Conservation (phyloP, 2,329 filamentous ascomycete genomes). For the Clonostachys rhizophaga region DNA sequence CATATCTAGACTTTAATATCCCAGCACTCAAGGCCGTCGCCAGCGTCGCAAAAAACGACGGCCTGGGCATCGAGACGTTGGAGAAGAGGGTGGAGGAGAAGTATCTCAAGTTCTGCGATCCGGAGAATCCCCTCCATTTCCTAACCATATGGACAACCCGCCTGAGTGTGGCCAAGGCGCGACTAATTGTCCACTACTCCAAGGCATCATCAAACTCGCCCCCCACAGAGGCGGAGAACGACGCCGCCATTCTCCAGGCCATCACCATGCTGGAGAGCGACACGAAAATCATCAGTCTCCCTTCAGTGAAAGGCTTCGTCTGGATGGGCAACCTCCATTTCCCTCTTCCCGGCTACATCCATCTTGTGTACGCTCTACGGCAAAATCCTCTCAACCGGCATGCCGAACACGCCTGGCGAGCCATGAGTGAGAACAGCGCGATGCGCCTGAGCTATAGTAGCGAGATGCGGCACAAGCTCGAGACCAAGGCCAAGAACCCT, state of each 20-base stretch:
- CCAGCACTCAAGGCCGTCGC: slow-evolving; percentile 22
- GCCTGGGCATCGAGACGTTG: slow-evolving; percentile 20
- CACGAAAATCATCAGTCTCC: slow-evolving; percentile 19
- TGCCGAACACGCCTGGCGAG: slow-evolving; percentile 48
- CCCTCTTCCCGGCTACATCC: slow-evolving; percentile 32
- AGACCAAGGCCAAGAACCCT: slow-evolving; percentile 39
- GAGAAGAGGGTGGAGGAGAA: slow-evolving; percentile 35
- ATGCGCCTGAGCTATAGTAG: slow-evolving; percentile 36
- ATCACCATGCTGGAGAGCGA: slow-evolving; percentile 28
- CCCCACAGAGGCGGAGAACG: slow-evolving; percentile 15
- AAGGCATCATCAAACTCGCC: not conserved
- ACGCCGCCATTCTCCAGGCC: slow-evolving; percentile 20
- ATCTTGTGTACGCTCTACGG: slow-evolving; percentile 20
- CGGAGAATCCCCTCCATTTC: slow-evolving; percentile 29
- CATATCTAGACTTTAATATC: slow-evolving; percentile 37
- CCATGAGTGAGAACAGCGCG: slow-evolving; percentile 24
- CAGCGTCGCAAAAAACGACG: slow-evolving; percentile 6
- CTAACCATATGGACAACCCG: slow-evolving; percentile 31
- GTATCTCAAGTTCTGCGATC: slow-evolving; percentile 36
- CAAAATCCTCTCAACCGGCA: slow-evolving; percentile 45
- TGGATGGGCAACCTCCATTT: slow-evolving; percentile 31
- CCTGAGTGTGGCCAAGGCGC: slow-evolving; percentile 29
- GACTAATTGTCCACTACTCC: slow-evolving; percentile 41
- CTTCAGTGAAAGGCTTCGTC: slow-evolving; percentile 20
- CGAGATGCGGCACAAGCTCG: slow-evolving; percentile 42